phyloP scores from a whole-genome alignment of 495 filamentous ascomycete genomes.

The Penicillium maclennaniae region DNA sequence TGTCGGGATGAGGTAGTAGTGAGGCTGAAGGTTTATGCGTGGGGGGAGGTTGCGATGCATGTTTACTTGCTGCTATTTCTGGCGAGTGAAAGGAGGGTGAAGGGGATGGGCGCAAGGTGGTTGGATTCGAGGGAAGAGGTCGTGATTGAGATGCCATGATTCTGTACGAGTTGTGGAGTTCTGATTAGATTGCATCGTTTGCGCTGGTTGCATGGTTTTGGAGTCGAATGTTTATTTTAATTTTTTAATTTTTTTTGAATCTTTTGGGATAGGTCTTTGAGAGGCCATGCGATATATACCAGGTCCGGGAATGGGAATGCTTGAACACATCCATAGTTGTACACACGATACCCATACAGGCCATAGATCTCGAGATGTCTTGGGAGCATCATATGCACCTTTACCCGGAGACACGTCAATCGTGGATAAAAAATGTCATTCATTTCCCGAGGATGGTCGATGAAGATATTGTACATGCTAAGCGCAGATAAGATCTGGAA shows the following conservation, averaged over 20 bases:
- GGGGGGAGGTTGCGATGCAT: constrained; percentile 59
- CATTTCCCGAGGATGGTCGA: background rate
- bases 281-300: too few relatives aligned
- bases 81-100: constrained; percentile 54
- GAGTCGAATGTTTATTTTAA: too few relatives aligned
- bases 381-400: background rate
- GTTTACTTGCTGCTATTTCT: constrained; percentile 64
- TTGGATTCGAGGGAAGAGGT: constrained; percentile 49
- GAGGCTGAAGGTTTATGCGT: constrained; percentile 58
- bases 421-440: background rate
- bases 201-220: background rate
- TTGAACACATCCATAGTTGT: too few relatives aligned
- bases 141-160: constrained; percentile 43
- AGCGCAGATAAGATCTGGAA: background rate
- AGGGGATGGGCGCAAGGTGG: constrained; percentile 54
- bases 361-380: too few relatives aligned
- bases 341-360: too few relatives aligned
- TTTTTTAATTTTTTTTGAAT: too few relatives aligned
- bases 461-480: constrained; percentile 6
- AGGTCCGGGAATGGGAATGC: too few relatives aligned
- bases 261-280: too few relatives aligned
- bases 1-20: background rate
- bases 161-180: background rate
- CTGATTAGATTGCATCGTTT: background rate
- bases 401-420: background rate